Conservation (phyloP, 208 protist species). For the Balamuthia mandrillaris region DNA sequence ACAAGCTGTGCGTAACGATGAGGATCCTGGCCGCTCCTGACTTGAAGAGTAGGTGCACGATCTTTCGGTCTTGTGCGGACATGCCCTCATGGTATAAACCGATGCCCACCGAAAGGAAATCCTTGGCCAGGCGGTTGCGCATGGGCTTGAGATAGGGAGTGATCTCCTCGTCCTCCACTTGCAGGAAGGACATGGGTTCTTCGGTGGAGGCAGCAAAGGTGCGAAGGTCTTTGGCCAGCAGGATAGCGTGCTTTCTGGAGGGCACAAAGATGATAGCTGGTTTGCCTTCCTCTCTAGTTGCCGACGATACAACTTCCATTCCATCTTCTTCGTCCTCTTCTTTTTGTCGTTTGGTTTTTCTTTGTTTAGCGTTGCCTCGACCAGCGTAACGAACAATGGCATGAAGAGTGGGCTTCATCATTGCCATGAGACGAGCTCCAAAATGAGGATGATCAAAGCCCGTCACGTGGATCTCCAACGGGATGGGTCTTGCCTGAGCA, state of each 20-base stretch:
- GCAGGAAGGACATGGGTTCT: slow-evolving; percentile 52
- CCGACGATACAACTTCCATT: not conserved
- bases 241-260: slow-evolving; percentile 51
- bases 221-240: slow-evolving; percentile 55
- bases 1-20: slow-evolving; percentile 55
- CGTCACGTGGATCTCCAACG: slow-evolving; percentile 70
- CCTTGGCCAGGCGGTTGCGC: slow-evolving; percentile 40
- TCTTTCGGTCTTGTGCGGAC: slow-evolving; percentile 18
- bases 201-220: slow-evolving; percentile 57
- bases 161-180: slow-evolving; percentile 49
- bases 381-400: slow-evolving; percentile 48
- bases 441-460: slow-evolving; percentile 70
- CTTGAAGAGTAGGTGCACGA: slow-evolving; percentile 40
- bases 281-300: not conserved
- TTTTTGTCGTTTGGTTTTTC: no score
- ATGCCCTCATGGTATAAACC: slow-evolving; percentile 69
- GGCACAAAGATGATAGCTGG: not conserved
- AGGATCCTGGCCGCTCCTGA: slow-evolving; percentile 57
- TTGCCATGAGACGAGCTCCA: slow-evolving; percentile 68
- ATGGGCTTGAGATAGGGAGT: slow-evolving; percentile 35
- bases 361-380: slow-evolving; percentile 56
- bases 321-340: no score
- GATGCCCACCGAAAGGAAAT: slow-evolving; percentile 61
- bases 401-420: slow-evolving; percentile 72
- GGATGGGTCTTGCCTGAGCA: slow-evolving; percentile 72